These are phyloP conservation scores for Dactylonectria estremocensis DNA, from an alignment of 2,329 filamentous ascomycete genomes.

Conservation along the genomic window DNA sequence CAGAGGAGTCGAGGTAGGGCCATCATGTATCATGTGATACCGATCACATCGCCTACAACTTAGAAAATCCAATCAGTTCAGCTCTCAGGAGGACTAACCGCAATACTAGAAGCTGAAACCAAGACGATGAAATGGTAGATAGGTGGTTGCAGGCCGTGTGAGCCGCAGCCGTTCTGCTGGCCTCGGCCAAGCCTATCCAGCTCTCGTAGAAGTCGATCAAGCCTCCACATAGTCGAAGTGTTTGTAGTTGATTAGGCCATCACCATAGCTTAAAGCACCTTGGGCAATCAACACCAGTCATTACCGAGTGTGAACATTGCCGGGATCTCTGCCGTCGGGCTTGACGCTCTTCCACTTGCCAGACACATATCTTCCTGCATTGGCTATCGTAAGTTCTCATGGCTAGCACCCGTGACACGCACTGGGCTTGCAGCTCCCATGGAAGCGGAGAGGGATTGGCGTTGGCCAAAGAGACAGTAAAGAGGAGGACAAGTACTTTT, in stretches of 20 bases:
- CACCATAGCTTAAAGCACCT: background rate
- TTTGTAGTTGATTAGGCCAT: background rate
- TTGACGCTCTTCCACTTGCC: constrained; percentile 3
- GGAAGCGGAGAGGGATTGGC: constrained; percentile 17
- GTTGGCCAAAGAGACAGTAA: background rate
- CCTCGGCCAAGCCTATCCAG: constrained; percentile 3
- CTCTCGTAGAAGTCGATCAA: background rate
- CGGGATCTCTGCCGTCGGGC: background rate
- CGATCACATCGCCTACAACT: constrained; percentile 2
- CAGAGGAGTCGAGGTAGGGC: constrained; percentile 1
- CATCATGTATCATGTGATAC: background rate
- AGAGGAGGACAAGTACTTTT: constrained; percentile 15
- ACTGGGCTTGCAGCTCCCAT: constrained; percentile 8
- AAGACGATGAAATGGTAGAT: constrained; percentile 7
- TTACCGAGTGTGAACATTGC: background rate
- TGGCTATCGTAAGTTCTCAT: constrained; percentile 9
- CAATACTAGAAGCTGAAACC: constrained; percentile 7
- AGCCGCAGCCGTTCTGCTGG: constrained; percentile 9
- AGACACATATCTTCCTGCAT: background rate
- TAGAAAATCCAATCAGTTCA: background rate
- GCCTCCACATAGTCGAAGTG: background rate
- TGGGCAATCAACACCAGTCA: background rate
- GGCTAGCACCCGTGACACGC: constrained; percentile 7
- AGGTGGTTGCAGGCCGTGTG: background rate
- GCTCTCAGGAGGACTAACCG: constrained; percentile 4